Conservation (phyloP, 495 filamentous ascomycete species). For the Penicillium silybi region DNA sequence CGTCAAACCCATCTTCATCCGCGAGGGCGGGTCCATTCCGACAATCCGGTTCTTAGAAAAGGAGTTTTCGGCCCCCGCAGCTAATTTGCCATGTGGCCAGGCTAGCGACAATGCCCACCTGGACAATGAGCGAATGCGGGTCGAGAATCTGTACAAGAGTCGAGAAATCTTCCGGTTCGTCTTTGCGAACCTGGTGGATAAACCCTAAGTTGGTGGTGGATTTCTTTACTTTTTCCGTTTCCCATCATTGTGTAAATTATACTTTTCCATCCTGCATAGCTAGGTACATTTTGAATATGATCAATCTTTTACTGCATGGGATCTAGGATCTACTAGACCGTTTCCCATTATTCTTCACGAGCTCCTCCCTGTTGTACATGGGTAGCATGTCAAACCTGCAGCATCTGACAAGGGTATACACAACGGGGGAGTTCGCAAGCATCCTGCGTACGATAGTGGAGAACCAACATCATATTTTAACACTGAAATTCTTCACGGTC, state of each 20-base stretch:
- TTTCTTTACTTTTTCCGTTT: neutral
- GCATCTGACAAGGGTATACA: too few relatives aligned
- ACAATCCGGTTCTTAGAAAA: constrained; percentile 92
- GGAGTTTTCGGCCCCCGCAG: constrained; percentile 87
- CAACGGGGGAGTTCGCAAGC: too few relatives aligned
- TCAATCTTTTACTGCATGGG: too few relatives aligned
- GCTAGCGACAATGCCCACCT: constrained; percentile 92
- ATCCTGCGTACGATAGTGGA: too few relatives aligned
- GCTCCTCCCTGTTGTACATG: neutral
- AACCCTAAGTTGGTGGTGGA: constrained; percentile 13
- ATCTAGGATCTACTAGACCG: neutral
- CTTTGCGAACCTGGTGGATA: constrained; percentile 65
- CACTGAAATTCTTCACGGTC: too few relatives aligned
- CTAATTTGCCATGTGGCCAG: constrained; percentile 91
- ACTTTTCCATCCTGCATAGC: too few relatives aligned
- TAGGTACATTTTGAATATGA: neutral
- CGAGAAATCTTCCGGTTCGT: constrained; percentile 86
- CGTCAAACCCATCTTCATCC: constrained; percentile 70
- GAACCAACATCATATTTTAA: too few relatives aligned
- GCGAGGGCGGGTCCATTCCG: constrained; percentile 92
- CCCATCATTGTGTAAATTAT: constrained; percentile 11
- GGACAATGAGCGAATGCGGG: constrained; percentile 85
- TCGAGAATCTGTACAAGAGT: constrained; percentile 86
- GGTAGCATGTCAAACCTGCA: neutral
- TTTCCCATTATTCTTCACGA: neutral